These are phyloP conservation scores for Saururus chinensis DNA, from an alignment of 164 flowering plant species.

Conservation along the genomic window DNA sequence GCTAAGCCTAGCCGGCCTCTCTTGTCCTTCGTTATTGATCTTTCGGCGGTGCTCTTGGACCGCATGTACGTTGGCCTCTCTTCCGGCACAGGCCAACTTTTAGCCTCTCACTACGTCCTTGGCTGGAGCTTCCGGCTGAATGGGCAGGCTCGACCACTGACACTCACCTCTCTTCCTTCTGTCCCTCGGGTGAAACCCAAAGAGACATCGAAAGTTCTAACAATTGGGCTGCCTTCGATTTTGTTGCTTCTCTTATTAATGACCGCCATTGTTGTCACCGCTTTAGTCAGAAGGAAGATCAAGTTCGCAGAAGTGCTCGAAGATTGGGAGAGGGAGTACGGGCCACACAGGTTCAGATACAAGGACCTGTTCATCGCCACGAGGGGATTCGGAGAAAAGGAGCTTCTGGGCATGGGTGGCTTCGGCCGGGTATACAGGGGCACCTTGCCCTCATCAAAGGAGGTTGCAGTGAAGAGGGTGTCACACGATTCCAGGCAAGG, in stretches of 20 bases:
- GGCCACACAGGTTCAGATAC: conserved; percentile 5
- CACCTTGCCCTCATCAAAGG: conserved; percentile 16
- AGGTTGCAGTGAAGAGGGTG: conserved; percentile 42
- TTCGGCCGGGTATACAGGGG: conserved; percentile 49
- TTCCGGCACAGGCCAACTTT: background rate
- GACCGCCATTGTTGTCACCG: background rate
- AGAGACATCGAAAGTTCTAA: conserved; percentile 1
- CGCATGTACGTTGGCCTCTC: conserved; percentile 13
- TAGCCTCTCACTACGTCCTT: conserved; percentile 7
- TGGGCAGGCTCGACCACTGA: conserved; percentile 6
- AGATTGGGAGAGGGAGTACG: too few relatives aligned
- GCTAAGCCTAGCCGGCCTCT: conserved; percentile 5
- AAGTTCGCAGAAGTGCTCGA: background rate
- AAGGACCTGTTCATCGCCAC: conserved; percentile 21
- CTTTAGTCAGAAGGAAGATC: conserved; percentile 11
- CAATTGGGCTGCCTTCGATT: conserved; percentile 1
- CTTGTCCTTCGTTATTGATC: conserved; percentile 1
- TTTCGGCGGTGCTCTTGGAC: conserved; percentile 1
- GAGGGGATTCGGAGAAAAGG: conserved; percentile 15
- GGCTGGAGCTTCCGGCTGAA: conserved; percentile 16
- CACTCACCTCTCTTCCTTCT: conserved; percentile 5
- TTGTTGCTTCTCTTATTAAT: background rate
- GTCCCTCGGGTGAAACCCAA: conserved; percentile 2
- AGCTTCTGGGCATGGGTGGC: conserved; percentile 22
- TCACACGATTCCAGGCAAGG: conserved; percentile 51